A percentile compares a stretch with the other conserved stretches of the same genome.
Evolutionary conservation across 1,284 basidiomycete genomes (phyloP).

Genomic region (Cryptococcus maquisensis): DNA sequence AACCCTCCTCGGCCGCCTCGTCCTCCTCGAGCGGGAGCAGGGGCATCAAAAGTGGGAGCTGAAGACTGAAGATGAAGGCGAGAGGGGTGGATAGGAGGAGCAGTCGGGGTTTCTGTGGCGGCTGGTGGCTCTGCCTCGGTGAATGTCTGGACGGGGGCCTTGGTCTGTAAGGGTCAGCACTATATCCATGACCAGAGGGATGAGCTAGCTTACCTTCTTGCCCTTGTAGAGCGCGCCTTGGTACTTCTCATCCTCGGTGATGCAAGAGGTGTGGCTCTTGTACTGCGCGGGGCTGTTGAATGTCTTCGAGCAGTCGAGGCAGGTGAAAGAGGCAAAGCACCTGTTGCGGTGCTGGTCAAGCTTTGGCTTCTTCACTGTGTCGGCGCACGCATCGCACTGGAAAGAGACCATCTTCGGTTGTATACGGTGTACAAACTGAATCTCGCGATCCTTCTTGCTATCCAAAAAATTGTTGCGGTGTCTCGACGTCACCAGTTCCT

Average conservation of each 20-base stretch:
- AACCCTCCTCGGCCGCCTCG: constrained; percentile 5
- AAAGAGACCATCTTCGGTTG: constrained; percentile 57
- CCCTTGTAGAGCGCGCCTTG: constrained; percentile 80
- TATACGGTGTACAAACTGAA: neutral
- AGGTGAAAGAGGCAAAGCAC: constrained; percentile 65
- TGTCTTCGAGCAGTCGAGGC: constrained; percentile 79
- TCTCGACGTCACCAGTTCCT: neutral
- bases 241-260: constrained; percentile 87
- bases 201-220: constrained; percentile 52
- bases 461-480: neutral
- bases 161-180: neutral
- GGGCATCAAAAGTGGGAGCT: neutral
- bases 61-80: constrained; percentile 8
- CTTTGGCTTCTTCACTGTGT: constrained; percentile 88
- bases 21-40: constrained; percentile 2
- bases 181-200: neutral
- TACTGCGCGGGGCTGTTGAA: constrained; percentile 66
- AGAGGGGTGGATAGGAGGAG: constrained; percentile 38
- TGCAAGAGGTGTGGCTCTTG: constrained; percentile 76
- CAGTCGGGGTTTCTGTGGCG: constrained; percentile 6
- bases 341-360: constrained; percentile 52
- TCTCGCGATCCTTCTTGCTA: neutral
- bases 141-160: constrained; percentile 4
- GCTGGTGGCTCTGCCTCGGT: constrained; percentile 17
- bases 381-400: constrained; percentile 65